phyloP scores from a whole-genome alignment of 345 rosid species.

The Carallia brachiata region DNA sequence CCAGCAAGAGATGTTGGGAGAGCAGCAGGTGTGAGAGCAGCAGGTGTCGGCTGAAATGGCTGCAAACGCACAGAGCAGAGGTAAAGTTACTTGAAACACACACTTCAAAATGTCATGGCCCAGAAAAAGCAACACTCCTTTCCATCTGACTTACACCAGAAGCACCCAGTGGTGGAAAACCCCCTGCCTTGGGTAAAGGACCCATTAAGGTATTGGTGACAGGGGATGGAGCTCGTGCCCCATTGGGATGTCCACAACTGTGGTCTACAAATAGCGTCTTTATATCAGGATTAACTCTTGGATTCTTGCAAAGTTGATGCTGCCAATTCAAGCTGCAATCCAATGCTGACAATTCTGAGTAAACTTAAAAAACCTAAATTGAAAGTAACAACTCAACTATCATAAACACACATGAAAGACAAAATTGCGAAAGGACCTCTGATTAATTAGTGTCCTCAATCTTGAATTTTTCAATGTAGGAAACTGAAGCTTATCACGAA shows the following conservation, averaged over 20 bases:
- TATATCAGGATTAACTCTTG: conserved; percentile 86
- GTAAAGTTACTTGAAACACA: conserved; percentile 19
- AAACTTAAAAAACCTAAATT: neutral
- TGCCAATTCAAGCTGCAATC: conserved; percentile 85
- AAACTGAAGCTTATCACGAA: conserved; percentile 68
- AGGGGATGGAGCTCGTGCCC: conserved; percentile 71
- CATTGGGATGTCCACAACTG: conserved; percentile 42
- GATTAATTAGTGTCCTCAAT: conserved; percentile 80
- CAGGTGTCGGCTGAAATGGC: conserved; percentile 72
- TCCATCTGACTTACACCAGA: conserved; percentile 54
- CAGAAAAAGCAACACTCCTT: neutral
- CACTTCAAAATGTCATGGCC: conserved; percentile 4
- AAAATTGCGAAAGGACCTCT: conserved; percentile 44
- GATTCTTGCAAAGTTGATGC: conserved; percentile 94
- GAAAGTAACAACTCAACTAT: neutral
- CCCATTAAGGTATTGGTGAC: conserved; percentile 59
- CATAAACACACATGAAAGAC: neutral
- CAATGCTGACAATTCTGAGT: neutral
- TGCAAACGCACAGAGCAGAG: conserved; percentile 25
- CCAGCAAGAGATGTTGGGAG: conserved; percentile 69
- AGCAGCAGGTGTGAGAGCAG: conserved; percentile 58
- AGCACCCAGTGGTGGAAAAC: conserved; percentile 66
- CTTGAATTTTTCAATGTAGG: conserved; percentile 71
- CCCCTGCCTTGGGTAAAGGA: conserved; percentile 67
- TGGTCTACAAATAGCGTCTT: conserved; percentile 86